phyloP scores from a whole-genome alignment of 805 yeast species.

The Starmerella potacharoeniae region DNA sequence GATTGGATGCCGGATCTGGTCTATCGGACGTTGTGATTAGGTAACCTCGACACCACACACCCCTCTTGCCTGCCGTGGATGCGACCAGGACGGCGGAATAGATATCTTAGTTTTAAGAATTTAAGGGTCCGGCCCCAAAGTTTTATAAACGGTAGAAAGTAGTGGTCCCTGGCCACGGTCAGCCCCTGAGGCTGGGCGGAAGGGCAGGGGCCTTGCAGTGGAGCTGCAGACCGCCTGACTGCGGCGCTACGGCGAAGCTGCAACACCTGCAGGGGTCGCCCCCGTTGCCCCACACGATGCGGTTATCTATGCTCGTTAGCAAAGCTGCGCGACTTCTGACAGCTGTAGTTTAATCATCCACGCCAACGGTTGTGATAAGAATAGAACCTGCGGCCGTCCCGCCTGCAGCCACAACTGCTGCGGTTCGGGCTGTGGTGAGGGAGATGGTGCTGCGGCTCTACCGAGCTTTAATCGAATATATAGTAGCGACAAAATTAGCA shows the following conservation, averaged over 20 bases:
- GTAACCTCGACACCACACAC: neutral
- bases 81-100: neutral
- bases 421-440: neutral
- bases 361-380: neutral
- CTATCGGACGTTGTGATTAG: neutral
- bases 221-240: neutral
- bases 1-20: constrained; percentile 1
- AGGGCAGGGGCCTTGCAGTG: neutral
- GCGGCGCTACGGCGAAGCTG: constrained; percentile 2
- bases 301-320: neutral
- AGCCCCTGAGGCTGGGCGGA: neutral
- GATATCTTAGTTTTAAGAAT: no score
- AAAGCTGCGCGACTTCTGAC: neutral
- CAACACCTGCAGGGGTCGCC: neutral
- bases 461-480: no score
- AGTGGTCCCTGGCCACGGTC: neutral
- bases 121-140: no score
- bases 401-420: neutral
- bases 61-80: neutral
- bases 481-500: neutral
- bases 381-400: neutral
- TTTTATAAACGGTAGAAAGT: no score
- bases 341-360: neutral
- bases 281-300: neutral
- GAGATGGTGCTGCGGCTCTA: no score